phyloP scores from a whole-genome alignment of 2,329 filamentous ascomycete species.

The Ploettnerulaceae sp. region DNA sequence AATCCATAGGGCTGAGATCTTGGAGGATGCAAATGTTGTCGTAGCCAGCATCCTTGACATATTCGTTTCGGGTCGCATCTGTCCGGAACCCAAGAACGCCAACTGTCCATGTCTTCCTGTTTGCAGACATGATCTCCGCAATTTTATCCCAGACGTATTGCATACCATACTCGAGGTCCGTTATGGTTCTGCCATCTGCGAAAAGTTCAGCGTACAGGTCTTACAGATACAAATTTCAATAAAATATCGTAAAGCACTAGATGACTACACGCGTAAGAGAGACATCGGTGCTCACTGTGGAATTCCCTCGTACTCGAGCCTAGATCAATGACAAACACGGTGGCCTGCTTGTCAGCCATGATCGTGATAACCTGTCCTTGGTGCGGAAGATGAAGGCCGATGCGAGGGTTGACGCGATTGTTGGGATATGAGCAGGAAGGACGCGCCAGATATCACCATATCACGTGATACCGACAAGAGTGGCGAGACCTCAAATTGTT shows the following conservation, averaged over 20 bases:
- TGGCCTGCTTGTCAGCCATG: constrained; percentile 93
- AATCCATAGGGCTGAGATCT: constrained; percentile 52
- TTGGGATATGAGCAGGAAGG: no score
- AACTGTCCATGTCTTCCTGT: constrained; percentile 67
- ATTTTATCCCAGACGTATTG: constrained; percentile 95
- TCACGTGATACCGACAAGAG: neutral
- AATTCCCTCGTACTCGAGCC: constrained; percentile 76
- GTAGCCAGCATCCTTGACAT: constrained; percentile 64
- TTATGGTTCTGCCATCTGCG: constrained; percentile 61
- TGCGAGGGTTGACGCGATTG: no score
- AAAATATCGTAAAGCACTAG: neutral
- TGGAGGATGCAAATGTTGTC: constrained; percentile 78
- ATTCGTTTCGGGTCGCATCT: constrained; percentile 65
- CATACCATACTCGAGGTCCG: constrained; percentile 85
- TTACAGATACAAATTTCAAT: no score
- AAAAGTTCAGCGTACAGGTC: neutral
- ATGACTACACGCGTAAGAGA: neutral
- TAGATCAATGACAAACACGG: constrained; percentile 85
- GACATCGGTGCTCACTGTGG: constrained; percentile 36
- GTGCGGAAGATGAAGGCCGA: constrained; percentile 16
- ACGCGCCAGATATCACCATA: no score
- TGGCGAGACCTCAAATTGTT: no score
- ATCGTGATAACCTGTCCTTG: no score
- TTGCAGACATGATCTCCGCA: constrained; percentile 61
- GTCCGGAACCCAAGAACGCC: constrained; percentile 83